A percentile compares a stretch with the other conserved stretches of the same genome.
Evolutionary conservation across 2,329 filamentous ascomycete species (phyloP).

Genomic region (Penicillium occitanis): DNA sequence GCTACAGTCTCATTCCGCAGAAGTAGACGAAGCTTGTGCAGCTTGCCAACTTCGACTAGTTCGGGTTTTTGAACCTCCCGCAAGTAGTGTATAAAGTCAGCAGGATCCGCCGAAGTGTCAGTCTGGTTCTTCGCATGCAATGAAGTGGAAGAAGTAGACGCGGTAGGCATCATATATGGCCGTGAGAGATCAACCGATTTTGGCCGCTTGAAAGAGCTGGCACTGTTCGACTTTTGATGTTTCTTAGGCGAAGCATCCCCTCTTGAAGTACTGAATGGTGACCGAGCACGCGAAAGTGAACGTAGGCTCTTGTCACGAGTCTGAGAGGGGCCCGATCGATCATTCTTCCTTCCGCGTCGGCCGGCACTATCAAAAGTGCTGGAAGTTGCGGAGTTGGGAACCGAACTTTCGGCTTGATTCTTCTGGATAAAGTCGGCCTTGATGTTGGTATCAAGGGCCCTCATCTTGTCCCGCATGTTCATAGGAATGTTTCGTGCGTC

Average conservation of each 20-base stretch:
- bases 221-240: slow-evolving; percentile 61
- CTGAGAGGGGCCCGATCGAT: slow-evolving; percentile 36
- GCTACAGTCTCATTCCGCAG: slow-evolving; percentile 91
- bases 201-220: slow-evolving; percentile 64
- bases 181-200: slow-evolving; percentile 71
- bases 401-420: slow-evolving; percentile 68
- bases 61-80: slow-evolving; percentile 78
- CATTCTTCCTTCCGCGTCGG: slow-evolving; percentile 44
- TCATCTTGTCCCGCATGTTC: slow-evolving; percentile 92
- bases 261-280: slow-evolving; percentile 70
- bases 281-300: slow-evolving; percentile 64
- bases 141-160: slow-evolving; percentile 55
- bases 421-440: slow-evolving; percentile 95
- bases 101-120: slow-evolving; percentile 71
- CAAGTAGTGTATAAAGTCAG: slow-evolving; percentile 84
- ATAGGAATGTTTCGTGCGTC: slow-evolving; percentile 91
- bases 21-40: slow-evolving; percentile 87
- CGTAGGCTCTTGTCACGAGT: slow-evolving; percentile 49
- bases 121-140: slow-evolving; percentile 64
- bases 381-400: slow-evolving; percentile 39
- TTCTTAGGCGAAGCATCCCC: slow-evolving; percentile 75
- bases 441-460: slow-evolving; percentile 80
- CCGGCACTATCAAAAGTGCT: slow-evolving; percentile 29
- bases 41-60: slow-evolving; percentile 84
- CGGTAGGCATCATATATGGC: slow-evolving; percentile 55